Conservation (phyloP, 164 flowering plant genomes). For the Sextonia rubra region DNA sequence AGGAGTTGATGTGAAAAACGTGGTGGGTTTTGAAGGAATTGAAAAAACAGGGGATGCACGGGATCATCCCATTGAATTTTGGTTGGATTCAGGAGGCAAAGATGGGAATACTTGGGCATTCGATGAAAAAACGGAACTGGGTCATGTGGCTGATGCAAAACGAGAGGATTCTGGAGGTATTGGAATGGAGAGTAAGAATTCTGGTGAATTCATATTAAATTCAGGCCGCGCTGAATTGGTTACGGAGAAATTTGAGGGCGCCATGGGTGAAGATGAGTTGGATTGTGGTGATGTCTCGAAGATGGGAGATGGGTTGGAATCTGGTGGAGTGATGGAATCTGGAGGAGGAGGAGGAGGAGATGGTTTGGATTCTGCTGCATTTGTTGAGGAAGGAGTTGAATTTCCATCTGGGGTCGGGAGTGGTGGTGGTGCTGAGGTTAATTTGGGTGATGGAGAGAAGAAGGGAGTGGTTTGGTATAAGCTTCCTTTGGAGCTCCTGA, state of each 20-base stretch:
- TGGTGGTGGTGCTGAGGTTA: slow-evolving; percentile 6
- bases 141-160: slow-evolving; percentile 21
- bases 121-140: slow-evolving; percentile 27
- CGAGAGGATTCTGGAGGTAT: slow-evolving; percentile 16
- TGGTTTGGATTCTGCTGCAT: slow-evolving; percentile 9
- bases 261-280: not conserved
- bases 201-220: slow-evolving; percentile 26
- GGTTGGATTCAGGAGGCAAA: slow-evolving; percentile 49
- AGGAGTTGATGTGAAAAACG: not conserved
- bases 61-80: slow-evolving; percentile 34
- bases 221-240: slow-evolving; percentile 22
- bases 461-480: slow-evolving; percentile 72
- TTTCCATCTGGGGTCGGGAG: not conserved
- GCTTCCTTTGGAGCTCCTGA: slow-evolving; percentile 73
- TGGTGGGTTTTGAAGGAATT: slow-evolving; percentile 23
- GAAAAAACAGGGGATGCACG: not conserved
- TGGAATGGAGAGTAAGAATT: slow-evolving; percentile 9
- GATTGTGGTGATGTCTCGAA: slow-evolving; percentile 10
- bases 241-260: not conserved
- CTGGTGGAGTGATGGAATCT: slow-evolving; percentile 3
- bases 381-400: slow-evolving; percentile 7
- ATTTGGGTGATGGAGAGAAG: slow-evolving; percentile 25
- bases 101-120: slow-evolving; percentile 30
- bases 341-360: slow-evolving; percentile 6
- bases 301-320: slow-evolving; percentile 2